Base-by-base conservation (phyloP, 169 alveolate genomes). In the Cryptosporidium ubiquitum region DNA sequence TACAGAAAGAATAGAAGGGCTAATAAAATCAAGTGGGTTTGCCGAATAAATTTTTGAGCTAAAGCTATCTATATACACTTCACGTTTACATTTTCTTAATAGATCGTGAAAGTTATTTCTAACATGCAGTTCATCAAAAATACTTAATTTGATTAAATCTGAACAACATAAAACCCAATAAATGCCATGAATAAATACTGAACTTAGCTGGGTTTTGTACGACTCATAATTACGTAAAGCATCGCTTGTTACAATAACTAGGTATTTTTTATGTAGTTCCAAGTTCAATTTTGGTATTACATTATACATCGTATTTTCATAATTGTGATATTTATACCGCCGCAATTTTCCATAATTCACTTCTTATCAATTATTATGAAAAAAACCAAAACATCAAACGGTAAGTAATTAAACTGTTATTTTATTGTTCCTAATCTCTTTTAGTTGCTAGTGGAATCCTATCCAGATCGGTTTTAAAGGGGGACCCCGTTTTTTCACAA, bases 401-500 rank as follows among this genome's bases (percentile, higher is more conserved):
- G 71, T 64, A 64, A 64, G 71, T 64, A 10, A 35, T n/a, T 64
- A 4, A 29, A 31, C 18, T 64, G 10, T 60, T 39, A 23, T 26
- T 5, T 7, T n/a, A 12, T 0, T 42, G 2, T 14, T 44, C 1
- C 20, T 26, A 71, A 12, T 42, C 35, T 44, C 16, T 61, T 37
- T 79, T 40, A 79, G 89, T 79, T 61, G 89, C 74, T 12, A 44
- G 49, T 7, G 37, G 66, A 29, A 79, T 79, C n/a, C 69, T 79
- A 5, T 79, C 75, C n/a, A 79, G 49, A 35, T 18, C 39, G 4
- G 26, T 79, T n/a, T 37, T 31, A 14, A 47, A 26, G 26, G 74
- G 37, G 0, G 89, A 79, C 47, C 89, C 89, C 18, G 68, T 79
- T 33, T 79, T 79, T 44, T 58, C 89, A 2, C 79, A 79, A 47